Conservation (phyloP, 495 filamentous ascomycete species). For the Pyronema domesticum region DNA sequence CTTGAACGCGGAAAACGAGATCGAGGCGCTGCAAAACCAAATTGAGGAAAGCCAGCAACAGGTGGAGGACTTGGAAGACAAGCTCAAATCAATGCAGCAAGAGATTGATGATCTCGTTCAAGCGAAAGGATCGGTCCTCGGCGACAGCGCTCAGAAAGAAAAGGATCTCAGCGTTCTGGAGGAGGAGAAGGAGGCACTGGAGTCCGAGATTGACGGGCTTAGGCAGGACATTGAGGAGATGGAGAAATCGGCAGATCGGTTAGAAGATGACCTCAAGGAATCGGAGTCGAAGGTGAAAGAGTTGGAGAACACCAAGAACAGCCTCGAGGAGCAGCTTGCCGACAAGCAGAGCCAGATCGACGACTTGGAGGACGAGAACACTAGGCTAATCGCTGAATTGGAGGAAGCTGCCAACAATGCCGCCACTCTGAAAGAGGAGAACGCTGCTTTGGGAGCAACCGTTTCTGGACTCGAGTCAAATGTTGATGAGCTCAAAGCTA, state of each 20-base stretch:
- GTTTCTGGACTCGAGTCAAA: conserved; percentile 9
- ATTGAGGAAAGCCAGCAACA: conserved; percentile 7
- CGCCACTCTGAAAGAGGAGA: conserved; percentile 4
- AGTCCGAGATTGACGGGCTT: conserved; percentile 5
- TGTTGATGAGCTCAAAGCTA: conserved; percentile 8
- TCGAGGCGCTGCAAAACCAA: conserved; percentile 7
- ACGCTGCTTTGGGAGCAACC: conserved; percentile 7
- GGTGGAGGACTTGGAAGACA: conserved; percentile 6
- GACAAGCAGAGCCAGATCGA: background rate
- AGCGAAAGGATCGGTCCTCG: conserved; percentile 1
- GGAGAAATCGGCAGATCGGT: background rate
- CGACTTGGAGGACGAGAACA: background rate
- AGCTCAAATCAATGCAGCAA: conserved; percentile 7
- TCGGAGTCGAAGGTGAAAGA: background rate
- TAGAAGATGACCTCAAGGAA: background rate
- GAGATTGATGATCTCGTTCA: conserved; percentile 3
- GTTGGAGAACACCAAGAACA: background rate
- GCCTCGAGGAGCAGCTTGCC: background rate
- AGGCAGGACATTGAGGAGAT: conserved; percentile 6
- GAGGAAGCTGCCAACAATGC: background rate
- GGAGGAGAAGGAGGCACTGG: conserved; percentile 11
- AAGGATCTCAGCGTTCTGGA: conserved; percentile 1
- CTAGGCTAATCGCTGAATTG: background rate
- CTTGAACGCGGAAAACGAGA: conserved; percentile 9
- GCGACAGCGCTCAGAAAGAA: background rate